Evolutionary conservation across 208 protist species (phyloP).

Genomic region (Herpetomonas tarakana): DNA sequence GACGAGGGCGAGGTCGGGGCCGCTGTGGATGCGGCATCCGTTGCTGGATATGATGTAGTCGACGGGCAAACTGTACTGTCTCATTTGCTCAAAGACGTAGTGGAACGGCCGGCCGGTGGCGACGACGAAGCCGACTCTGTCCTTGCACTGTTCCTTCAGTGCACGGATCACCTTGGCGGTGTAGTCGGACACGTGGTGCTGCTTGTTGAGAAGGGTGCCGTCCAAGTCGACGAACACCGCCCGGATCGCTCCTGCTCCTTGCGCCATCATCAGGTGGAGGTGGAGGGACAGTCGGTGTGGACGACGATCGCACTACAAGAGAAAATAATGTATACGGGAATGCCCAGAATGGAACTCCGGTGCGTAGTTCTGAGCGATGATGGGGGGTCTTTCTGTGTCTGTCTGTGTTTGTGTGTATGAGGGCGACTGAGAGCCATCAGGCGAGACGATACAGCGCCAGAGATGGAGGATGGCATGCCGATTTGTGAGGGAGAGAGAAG

Average conservation of each 20-base stretch:
- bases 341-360: too few relatives aligned
- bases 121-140: conserved; percentile 34
- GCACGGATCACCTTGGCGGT: conserved; percentile 26
- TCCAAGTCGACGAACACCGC: conserved; percentile 60
- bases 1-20: conserved; percentile 20
- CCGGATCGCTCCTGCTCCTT: conserved; percentile 14
- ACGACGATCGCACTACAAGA: too few relatives aligned
- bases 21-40: conserved; percentile 54
- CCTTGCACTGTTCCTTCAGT: conserved; percentile 19
- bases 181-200: conserved; percentile 28
- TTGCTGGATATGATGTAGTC: conserved; percentile 81
- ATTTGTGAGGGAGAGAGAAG: too few relatives aligned
- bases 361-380: too few relatives aligned
- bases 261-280: too few relatives aligned
- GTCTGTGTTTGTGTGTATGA: too few relatives aligned
- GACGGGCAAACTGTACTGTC: conserved; percentile 26
- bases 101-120: conserved; percentile 61
- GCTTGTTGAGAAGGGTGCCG: conserved; percentile 49
- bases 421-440: too few relatives aligned
- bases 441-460: too few relatives aligned
- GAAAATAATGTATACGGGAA: too few relatives aligned
- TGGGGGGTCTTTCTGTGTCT: too few relatives aligned
- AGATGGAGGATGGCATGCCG: too few relatives aligned
- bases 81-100: conserved; percentile 59
- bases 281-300: too few relatives aligned